These are phyloP conservation scores for Xenoacremonium recifei DNA, from an alignment of 2,329 filamentous ascomycete species.

Conservation along the genomic window DNA sequence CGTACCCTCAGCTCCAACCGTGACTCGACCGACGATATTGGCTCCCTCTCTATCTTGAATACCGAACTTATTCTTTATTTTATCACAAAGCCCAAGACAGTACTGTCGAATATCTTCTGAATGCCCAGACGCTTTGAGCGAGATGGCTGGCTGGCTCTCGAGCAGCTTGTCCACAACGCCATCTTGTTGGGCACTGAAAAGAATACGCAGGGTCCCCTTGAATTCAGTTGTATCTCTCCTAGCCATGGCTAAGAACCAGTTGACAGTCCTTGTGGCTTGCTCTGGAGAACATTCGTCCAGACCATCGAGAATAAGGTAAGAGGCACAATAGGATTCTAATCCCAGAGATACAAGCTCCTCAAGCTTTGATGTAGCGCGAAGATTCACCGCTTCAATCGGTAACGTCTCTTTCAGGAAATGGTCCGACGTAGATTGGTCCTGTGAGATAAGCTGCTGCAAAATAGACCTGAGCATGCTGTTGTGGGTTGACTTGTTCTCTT, in stretches of 20 bases:
- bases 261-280: not conserved
- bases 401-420: not conserved
- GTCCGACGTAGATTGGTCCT: not conserved
- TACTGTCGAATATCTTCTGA: constrained; percentile 6
- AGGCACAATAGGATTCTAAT: not conserved
- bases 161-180: constrained; percentile 5
- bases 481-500: not conserved
- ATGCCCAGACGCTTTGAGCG: constrained; percentile 8
- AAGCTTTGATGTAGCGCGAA: constrained; percentile 4
- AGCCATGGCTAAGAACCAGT: constrained; percentile 4
- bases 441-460: constrained; percentile 3
- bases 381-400: not conserved
- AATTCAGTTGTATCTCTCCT: not conserved
- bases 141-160: constrained; percentile 3
- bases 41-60: not conserved
- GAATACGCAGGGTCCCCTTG: not conserved
- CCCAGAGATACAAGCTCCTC: not conserved
- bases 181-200: constrained; percentile 10
- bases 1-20: constrained; percentile 3
- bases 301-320: constrained; percentile 7
- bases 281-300: constrained; percentile 8
- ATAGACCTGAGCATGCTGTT: constrained; percentile 4
- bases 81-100: not conserved
- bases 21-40: constrained; percentile 2
- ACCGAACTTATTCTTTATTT: not conserved